Base-by-base conservation (phyloP, 23 red algal species). In the Gracilaria vermiculophylla region DNA sequence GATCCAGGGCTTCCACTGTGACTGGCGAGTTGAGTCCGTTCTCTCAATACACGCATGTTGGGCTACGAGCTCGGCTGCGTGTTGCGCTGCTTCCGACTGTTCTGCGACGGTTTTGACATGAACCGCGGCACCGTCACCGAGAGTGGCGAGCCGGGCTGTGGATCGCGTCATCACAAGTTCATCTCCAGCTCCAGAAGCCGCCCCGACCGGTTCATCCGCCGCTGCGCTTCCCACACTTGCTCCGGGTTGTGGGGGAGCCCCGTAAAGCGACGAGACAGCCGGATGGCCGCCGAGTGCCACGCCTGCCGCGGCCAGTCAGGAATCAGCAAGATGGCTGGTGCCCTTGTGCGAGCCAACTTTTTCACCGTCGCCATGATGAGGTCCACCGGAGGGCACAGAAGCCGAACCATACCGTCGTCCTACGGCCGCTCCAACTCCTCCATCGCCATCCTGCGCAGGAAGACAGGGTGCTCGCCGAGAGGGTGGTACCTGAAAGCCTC, bases 281-380 rank as follows among this genome's bases (percentile, higher is more conserved):
- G n/a, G n/a, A n/a, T n/a, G n/a, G n/a, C n/a, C n/a, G n/a, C n/a
- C n/a, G n/a, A n/a, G n/a, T n/a, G n/a, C n/a, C n/a, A n/a, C n/a
- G n/a, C 34, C 47, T 85, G 42, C 21, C 42, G 58, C 11, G 62
- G 62, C 81, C 56, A 70, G 7, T 56, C 27, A 37, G 81, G 57
- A 34, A 85, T 85, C 32, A 85, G 36, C 44, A 85, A 48, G 8
- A 73, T 28, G 19, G 81, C 81, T 29, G 81, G 81, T 19, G 81
- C 62, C 6, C 31, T 6, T 10, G 15, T 73, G 14, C n/a, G 9
- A n/a, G 44, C 40, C 6, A 85, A 43, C 43, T 85, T 85, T 20
- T 35, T 20, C 28, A 85, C 24, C 37, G 81, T 85, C 16, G 60
- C 61, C 23, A 27, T 53, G 43, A 85, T 85, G n/a, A 85, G 49